Evolutionary conservation across 2,329 filamentous ascomycete species (phyloP), one percentile per base, ranked within the genome.

Genomic region (Neofusicoccum laricinum): DNA sequence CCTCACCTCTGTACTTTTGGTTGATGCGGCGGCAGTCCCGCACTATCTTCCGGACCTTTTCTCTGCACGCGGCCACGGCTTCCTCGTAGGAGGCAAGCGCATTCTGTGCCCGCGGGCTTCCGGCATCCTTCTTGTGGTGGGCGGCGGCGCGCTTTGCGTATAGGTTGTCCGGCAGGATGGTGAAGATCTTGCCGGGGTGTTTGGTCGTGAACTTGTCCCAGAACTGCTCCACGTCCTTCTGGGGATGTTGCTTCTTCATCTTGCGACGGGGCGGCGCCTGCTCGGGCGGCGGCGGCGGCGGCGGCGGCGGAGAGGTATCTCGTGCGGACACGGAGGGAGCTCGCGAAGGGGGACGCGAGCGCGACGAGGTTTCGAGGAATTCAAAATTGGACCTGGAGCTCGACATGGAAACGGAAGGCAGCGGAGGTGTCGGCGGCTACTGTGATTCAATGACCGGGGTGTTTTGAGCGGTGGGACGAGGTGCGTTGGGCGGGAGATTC

Each of bases 21-120:
- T 96, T 96, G 55, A 91, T 84, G 2, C 90, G 85, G 25, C 87
- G 83, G 73, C 92, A 96, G 73, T 87, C 84, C 62, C 77, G 79
- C 11, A 84, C 79, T 64, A 86, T 85, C 55, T 83, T 82, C 14
- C 81, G 76, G 4, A 87, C 84, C 34, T 84, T 82, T 65, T 84
- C 84, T 63, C 82, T 82, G 75, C 92, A 96, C 66, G 89, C 85
- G 15, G 82, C 82, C 1, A 84, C 87, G 0, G 91, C 91, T 69
- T 90, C 85, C 65, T 91, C 86, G 72, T 92, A 94, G 0, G 89
- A 91, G 19, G 85, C 84, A 21, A 85, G 81, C 0, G 89, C 78
- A 38, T 87, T 81, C 72, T 88, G 86, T 66, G 89, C 89, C 25
- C 43, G 55, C 12, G 55, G 55, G 38, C 55, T 59, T 53, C 69